Evolutionary conservation across 2,329 filamentous ascomycete species (phyloP), one percentile per base, ranked within the genome.

Genomic region (Colletotrichum eleusines): DNA sequence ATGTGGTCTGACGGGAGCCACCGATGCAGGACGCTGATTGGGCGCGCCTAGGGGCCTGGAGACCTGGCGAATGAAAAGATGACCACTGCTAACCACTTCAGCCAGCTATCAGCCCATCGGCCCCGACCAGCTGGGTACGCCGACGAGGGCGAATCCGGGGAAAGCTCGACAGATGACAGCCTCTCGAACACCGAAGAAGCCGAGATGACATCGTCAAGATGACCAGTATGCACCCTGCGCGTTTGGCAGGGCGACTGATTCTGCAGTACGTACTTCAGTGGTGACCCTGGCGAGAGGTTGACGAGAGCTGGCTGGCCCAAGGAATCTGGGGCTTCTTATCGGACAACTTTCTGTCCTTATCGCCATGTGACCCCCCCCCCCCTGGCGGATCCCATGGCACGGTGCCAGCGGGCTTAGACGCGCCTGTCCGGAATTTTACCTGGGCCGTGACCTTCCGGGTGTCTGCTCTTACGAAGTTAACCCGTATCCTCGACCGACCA

Each of bases 311-410:
- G 53, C 20, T 53, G 64, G 44, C 14, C 16, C 12, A 66, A 66
- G 42, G 28, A 63, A 63, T 54, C 69, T 40, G 64, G 64, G 53
- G 58, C 28, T 57, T 23, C 70, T 72, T 73, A 73, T 73, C 71
- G 57, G 5, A 31, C 14, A 23, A 2, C 3, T 20, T 18, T 20
- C 20, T 8, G 20, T 16, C 16, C 53, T 63, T 73, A 73, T 73
- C 72, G 48, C 42, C 72, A 74, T 72, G 72, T 74, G 72, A 74
- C 63, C 33, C 58, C 46, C n/a, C n/a, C n/a, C n/a, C n/a, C n/a
- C n/a, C n/a, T n/a, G 63, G 20, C 69, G 69, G 46, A 59, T 26
- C 64, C 68, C 51, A 53, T n/a, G 51, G 59, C 31, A 55, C 53
- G 63, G 63, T 71, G 64, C 51, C 38, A 51, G 57, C 59, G 23